Conservation (phyloP, 305 asterid species). For the Solanum hybrid region DNA sequence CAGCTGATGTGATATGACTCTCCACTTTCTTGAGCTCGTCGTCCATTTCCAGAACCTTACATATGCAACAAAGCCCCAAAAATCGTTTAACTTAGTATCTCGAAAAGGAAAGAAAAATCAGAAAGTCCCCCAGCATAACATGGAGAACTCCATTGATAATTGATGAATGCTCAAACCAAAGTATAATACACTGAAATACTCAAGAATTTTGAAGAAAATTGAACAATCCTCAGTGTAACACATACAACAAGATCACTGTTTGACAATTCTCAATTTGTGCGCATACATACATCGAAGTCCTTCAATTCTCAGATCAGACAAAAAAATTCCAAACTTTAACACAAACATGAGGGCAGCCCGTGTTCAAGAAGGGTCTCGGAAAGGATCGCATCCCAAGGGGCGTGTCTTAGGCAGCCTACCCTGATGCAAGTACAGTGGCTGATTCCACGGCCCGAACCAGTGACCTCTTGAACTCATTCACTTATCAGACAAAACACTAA, state of each 20-base stretch:
- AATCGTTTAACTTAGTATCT: background rate
- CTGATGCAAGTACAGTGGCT: background rate
- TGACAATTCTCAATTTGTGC: background rate
- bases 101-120: background rate
- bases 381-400: background rate
- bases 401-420: background rate
- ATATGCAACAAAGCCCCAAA: background rate
- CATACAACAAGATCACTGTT: background rate
- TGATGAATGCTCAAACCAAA: background rate
- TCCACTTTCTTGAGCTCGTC: slow-evolving; percentile 33
- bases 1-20: slow-evolving; percentile 53
- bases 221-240: background rate
- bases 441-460: background rate
- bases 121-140: background rate
- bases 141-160: background rate
- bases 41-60: slow-evolving; percentile 37
- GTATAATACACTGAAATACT: background rate
- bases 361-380: background rate
- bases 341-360: background rate
- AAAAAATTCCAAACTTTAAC: background rate
- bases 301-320: background rate
- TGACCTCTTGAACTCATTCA: background rate
- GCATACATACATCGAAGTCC: background rate
- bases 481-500: background rate
- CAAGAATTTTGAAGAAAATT: background rate